Base-by-base conservation (phyloP, 2,329 filamentous ascomycete genomes). In the Penicillium frequentans region DNA sequence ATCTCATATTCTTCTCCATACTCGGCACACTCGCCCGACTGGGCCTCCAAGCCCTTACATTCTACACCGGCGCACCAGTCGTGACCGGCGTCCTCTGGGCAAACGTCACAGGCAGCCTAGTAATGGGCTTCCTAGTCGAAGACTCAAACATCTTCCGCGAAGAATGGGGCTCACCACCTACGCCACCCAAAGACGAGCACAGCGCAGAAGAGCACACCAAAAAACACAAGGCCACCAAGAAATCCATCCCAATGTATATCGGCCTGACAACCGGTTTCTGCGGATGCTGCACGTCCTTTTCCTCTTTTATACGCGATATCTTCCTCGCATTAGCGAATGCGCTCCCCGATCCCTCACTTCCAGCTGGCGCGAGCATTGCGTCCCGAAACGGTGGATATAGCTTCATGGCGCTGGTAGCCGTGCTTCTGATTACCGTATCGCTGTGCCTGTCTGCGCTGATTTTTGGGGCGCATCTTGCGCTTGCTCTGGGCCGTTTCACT, bases 211-310 rank as follows among this genome's bases (percentile, higher is more conserved):
- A 65, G 47, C 58, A 57, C 24, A 46, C 56, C 16, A 84, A 87
- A 68, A 81, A 80, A 1, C 85, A 90, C 68, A 72, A 82, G 37
- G 80, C 86, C 5, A 76, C 81, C 27, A 96, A 96, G 71, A 96
- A 96, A 78, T 90, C 90, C 0, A 89, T 96, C 27, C 93, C 93
- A 0, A 80, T 96, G 0, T 96, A 96, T 70, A 89, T 96, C 57
- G 93, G 90, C 50, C 84, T 97, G 6, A 85, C 90, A 0, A 96
- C 90, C 0, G 93, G 90, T 11, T 95, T 95, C 73, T 96, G 91
- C 68, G 91, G 93, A 60, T 93, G 90, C 63, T 90, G 95, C 68
- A 97, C 93, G 0, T 93, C 89, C 10, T 96, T 96, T 74, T 96
- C 92, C 0, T 86, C 88, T 21, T 96, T 96, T 70, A 87, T 93